Conservation (phyloP, 805 yeast genomes). For the Candida ulmi region DNA sequence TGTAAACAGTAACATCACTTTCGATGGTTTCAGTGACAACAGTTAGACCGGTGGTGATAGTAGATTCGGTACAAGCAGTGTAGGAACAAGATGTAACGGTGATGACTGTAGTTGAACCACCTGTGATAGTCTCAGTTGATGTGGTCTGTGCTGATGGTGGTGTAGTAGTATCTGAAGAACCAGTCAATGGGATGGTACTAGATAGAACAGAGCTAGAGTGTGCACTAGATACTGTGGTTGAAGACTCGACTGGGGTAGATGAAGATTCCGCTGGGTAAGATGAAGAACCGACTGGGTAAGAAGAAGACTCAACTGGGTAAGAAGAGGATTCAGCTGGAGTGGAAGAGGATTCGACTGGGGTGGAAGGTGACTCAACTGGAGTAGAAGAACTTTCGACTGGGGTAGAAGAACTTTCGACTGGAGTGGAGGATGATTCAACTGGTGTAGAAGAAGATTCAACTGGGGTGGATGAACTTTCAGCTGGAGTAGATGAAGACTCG, state of each 20-base stretch:
- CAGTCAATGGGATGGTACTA: too few species aligned
- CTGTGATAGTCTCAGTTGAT: conserved; percentile 9
- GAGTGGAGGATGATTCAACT: conserved; percentile 1
- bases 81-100: conserved; percentile 20
- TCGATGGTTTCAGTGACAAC: conserved; percentile 22
- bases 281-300: too few species aligned
- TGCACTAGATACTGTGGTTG: too few species aligned
- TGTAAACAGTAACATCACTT: conserved; percentile 1
- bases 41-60: conserved; percentile 9
- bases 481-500: conserved; percentile 4
- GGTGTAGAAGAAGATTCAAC: background rate
- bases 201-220: too few species aligned
- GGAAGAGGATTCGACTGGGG: conserved; percentile 2
- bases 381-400: background rate
- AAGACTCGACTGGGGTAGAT: too few species aligned
- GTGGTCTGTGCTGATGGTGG: too few species aligned
- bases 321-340: too few species aligned
- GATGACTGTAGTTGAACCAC: conserved; percentile 8
- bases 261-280: too few species aligned
- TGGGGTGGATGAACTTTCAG: conserved; percentile 1
- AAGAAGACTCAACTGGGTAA: too few species aligned
- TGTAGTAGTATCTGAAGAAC: too few species aligned
- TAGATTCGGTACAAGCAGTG: conserved; percentile 10
- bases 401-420: conserved; percentile 3
- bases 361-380: background rate